These are phyloP conservation scores for Rhodamnia argentea DNA, from an alignment of 345 rosid species.

Conservation along the genomic window DNA sequence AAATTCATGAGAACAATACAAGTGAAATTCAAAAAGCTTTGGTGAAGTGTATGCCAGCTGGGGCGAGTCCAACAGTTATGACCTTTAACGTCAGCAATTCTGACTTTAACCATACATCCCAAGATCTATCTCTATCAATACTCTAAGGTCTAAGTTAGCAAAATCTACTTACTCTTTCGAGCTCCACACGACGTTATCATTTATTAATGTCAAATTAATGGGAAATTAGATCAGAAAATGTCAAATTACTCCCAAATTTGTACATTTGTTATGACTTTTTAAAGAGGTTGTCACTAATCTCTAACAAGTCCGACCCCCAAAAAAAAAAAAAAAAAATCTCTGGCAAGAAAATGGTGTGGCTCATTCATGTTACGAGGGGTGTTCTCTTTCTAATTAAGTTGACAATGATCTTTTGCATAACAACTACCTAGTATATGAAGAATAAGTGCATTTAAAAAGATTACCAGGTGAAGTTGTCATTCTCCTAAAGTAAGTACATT, in stretches of 20 bases:
- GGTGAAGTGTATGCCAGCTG: background rate
- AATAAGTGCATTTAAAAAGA: background rate
- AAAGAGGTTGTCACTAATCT: background rate
- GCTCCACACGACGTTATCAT: no score
- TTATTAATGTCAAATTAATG: no score
- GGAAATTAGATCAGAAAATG: no score
- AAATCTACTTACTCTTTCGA: background rate
- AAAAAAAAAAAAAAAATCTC: no score
- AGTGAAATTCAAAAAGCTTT: no score
- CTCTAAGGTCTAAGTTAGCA: background rate
- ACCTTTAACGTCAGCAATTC: background rate
- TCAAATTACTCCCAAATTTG: background rate
- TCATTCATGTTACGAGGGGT: rapidly evolving
- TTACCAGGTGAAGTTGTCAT: background rate
- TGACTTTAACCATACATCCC: background rate
- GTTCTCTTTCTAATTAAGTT: no score
- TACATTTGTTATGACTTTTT: background rate
- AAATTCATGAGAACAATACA: background rate
- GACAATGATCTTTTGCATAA: background rate
- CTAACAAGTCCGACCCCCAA: no score
- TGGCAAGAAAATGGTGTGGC: background rate
- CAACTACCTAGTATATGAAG: background rate
- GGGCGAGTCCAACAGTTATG: background rate
- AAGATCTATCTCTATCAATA: background rate
- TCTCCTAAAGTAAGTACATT: background rate